phyloP scores from a whole-genome alignment of 345 rosid species.

The Hypericum perforatum region DNA sequence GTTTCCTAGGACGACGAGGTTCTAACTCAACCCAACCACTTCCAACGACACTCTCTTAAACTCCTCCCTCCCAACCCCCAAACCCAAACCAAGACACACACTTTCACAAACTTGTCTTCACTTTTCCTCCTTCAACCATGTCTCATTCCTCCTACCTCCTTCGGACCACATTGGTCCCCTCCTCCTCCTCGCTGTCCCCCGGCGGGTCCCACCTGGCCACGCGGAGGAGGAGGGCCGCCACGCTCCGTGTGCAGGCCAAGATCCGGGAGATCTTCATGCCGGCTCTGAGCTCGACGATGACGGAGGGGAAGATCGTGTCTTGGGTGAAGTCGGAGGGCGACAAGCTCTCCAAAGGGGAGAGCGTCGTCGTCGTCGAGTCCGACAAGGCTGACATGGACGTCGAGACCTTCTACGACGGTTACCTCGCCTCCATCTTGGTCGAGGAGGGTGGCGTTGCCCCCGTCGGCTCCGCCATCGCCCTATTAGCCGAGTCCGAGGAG shows the following conservation, averaged over 20 bases:
- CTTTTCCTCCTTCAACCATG: neutral
- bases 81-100: slow-evolving; percentile 5
- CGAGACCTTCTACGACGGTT: slow-evolving; percentile 91
- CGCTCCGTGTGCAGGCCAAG: slow-evolving; percentile 41
- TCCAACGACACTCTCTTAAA: neutral
- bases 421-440: slow-evolving; percentile 81
- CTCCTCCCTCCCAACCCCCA: neutral
- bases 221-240: slow-evolving; percentile 10
- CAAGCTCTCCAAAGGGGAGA: slow-evolving; percentile 76
- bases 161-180: slow-evolving; percentile 46
- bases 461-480: slow-evolving; percentile 88
- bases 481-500: slow-evolving; percentile 66
- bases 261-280: slow-evolving; percentile 99
- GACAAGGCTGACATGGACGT: slow-evolving; percentile 99
- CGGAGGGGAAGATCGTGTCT: slow-evolving; percentile 89
- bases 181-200: slow-evolving; percentile 14
- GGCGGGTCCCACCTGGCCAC: too few relatives aligned
- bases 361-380: slow-evolving; percentile 92
- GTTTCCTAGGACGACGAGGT: neutral
- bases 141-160: slow-evolving; percentile 51
- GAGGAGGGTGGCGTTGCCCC: slow-evolving; percentile 91
- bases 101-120: neutral
- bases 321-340: slow-evolving; percentile 94
- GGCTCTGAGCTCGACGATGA: slow-evolving; percentile 96
- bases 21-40: neutral